Evolutionary conservation across 2,329 filamentous ascomycete genomes (phyloP), one percentile per base, ranked within the genome.

Genomic region (Rhynchosporium secalis): DNA sequence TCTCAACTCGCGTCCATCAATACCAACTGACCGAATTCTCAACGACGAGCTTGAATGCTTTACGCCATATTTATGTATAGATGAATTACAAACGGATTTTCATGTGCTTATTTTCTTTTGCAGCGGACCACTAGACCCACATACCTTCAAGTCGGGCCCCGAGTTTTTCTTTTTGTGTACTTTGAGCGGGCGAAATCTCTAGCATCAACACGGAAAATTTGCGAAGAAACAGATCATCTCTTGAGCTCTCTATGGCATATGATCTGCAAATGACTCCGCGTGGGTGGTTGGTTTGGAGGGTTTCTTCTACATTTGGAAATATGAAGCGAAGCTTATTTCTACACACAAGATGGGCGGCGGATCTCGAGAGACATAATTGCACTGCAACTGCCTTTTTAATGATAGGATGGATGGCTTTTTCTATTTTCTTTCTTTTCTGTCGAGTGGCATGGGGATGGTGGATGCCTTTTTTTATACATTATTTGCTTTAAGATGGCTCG

Each of bases 41-140:
- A 60, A 58, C 36, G 40, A 58, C 15, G 56, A 49, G 33, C 56
- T 2, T 43, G 20, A 45, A 45, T 62, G 56, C 61, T 66, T 61
- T 51, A 62, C 67, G 58, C 62, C 58, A 63, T 66, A 52, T 64
- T 69, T 62, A 69, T 66, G 64, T 66, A 65, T 58, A 65, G 62
- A 68, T 65, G 66, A 67, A 47, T 64, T 64, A 67, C 54, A 66
- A 64, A 69, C 56, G 69, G 63, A 64, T 68, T 67, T 58, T 68
- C 62, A 71, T 70, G 67, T 68, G 65, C 54, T 66, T 68, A 67
- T 68, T 70, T 68, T 56, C 54, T 64, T 68, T 67, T 65, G 20
- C 20, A 20, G n/a, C 33, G 54, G 63, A 61, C 38, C 65, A 33
- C 45, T 48, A 61, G 31, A 52, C 20, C 46, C 13, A 41, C 15